phyloP scores from a whole-genome alignment of 1,139 yeast species.

The Diutina mesorugosa region DNA sequence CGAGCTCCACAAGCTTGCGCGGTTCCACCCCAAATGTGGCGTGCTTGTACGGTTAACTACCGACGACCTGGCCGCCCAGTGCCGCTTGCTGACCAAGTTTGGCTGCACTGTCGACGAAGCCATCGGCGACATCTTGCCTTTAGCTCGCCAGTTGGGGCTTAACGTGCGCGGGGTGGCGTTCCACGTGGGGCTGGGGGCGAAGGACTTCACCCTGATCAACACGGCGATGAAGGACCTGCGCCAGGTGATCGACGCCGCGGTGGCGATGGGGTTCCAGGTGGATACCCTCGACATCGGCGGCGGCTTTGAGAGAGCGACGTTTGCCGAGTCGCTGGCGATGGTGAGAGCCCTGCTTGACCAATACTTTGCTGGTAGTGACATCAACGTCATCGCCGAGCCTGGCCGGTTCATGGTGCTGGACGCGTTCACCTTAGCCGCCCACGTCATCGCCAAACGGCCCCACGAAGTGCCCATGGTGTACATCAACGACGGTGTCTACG shows the following conservation, averaged over 20 bases:
- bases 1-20: conserved; percentile 64
- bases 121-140: conserved; percentile 36
- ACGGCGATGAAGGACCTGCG: conserved; percentile 69
- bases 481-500: conserved; percentile 91
- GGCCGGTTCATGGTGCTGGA: conserved; percentile 84
- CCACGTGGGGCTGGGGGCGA: conserved; percentile 94
- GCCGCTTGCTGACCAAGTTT: conserved; percentile 80
- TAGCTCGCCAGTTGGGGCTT: conserved; percentile 51
- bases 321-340: conserved; percentile 47
- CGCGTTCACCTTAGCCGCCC: conserved; percentile 76
- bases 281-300: conserved; percentile 80
- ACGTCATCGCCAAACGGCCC: conserved; percentile 73
- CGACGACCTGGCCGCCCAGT: conserved; percentile 80
- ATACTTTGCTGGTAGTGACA: conserved; percentile 39
- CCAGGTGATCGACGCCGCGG: conserved; percentile 52
- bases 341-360: conserved; percentile 43
- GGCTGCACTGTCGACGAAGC: conserved; percentile 64
- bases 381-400: conserved; percentile 79
- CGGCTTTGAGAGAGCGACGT: conserved; percentile 67
- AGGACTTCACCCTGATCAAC: conserved; percentile 53
- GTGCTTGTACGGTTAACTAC: conserved; percentile 76
- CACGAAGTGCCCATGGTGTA: conserved; percentile 41
- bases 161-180: conserved; percentile 78
- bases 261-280: conserved; percentile 34
- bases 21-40: conserved; percentile 55